Conservation (phyloP, 345 rosid genomes). For the Trapa bicornis region DNA sequence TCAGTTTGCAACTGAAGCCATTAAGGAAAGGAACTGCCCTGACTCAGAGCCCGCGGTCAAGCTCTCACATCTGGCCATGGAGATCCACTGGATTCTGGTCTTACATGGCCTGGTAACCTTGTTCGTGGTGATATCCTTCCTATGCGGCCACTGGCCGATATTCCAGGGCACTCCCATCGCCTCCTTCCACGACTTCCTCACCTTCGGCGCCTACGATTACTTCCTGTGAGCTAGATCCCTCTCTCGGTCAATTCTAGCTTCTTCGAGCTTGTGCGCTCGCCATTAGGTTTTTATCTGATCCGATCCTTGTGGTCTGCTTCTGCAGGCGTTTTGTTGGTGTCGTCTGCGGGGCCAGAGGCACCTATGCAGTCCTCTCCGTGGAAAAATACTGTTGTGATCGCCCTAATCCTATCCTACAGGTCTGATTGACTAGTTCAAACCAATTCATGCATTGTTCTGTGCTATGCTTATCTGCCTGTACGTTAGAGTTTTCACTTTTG, state of each 20-base stretch:
- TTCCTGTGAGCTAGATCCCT: conserved; percentile 31
- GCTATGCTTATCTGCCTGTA: background rate
- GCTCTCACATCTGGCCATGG: conserved; percentile 29
- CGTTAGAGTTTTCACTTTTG: background rate
- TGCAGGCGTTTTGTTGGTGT: conserved; percentile 46
- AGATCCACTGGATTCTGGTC: conserved; percentile 51
- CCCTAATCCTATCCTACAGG: conserved; percentile 78
- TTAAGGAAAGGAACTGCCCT: background rate
- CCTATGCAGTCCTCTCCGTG: conserved; percentile 35
- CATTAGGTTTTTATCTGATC: background rate
- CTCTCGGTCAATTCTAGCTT: background rate
- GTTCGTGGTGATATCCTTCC: conserved; percentile 54
- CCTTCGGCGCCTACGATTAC: conserved; percentile 77
- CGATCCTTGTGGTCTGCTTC: background rate
- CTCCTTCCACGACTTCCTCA: conserved; percentile 61
- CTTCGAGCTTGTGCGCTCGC: background rate
- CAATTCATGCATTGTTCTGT: background rate
- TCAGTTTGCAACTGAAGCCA: background rate
- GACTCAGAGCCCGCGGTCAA: background rate
- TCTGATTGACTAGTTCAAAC: conserved; percentile 1
- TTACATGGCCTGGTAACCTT: conserved; percentile 59
- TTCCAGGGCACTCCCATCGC: conserved; percentile 70
- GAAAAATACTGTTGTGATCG: conserved; percentile 73
- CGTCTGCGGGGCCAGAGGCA: conserved; percentile 54
- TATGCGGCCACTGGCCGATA: conserved; percentile 98